Conservation (phyloP, 805 yeast species). For the Starmerella vitae region DNA sequence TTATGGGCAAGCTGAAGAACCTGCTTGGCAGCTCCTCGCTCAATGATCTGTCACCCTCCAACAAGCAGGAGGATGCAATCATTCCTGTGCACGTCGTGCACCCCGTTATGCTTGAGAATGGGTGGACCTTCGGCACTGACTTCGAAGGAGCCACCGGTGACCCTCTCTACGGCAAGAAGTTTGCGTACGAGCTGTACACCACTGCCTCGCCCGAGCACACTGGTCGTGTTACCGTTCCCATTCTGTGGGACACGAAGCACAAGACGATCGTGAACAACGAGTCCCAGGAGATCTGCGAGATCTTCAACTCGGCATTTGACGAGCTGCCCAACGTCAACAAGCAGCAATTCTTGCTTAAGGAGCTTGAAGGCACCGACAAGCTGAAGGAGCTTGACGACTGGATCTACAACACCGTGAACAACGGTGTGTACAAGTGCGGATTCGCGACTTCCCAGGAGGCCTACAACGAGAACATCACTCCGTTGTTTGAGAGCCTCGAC, state of each 20-base stretch:
- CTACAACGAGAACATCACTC: constrained; percentile 53
- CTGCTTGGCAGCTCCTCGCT: constrained; percentile 22
- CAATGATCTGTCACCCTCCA: constrained; percentile 6
- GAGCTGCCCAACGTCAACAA: constrained; percentile 26
- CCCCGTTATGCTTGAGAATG: constrained; percentile 76
- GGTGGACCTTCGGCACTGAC: constrained; percentile 70
- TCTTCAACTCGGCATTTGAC: constrained; percentile 62
- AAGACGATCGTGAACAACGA: constrained; percentile 83
- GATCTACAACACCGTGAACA: constrained; percentile 76
- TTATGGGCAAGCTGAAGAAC: constrained; percentile 63
- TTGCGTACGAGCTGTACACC: constrained; percentile 59
- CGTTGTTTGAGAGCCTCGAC: constrained; percentile 51
- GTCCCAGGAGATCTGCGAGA: constrained; percentile 76
- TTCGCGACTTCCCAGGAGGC: constrained; percentile 75
- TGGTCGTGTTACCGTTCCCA: constrained; percentile 86
- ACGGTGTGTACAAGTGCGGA: constrained; percentile 88
- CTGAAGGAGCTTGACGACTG: constrained; percentile 71
- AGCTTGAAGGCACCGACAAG: constrained; percentile 20
- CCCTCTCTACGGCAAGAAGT: constrained; percentile 42
- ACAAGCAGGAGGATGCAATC: constrained; percentile 26
- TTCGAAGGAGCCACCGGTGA: constrained; percentile 42
- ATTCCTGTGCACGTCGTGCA: constrained; percentile 59
- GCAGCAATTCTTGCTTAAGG: constrained; percentile 31
- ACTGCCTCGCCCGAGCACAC: constrained; percentile 60
- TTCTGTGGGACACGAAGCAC: constrained; percentile 77